A percentile compares a stretch with the other conserved stretches of the same genome.
Conservation (phyloP, 2,329 filamentous ascomycete genomes). For the Diaporthe destruens region DNA sequence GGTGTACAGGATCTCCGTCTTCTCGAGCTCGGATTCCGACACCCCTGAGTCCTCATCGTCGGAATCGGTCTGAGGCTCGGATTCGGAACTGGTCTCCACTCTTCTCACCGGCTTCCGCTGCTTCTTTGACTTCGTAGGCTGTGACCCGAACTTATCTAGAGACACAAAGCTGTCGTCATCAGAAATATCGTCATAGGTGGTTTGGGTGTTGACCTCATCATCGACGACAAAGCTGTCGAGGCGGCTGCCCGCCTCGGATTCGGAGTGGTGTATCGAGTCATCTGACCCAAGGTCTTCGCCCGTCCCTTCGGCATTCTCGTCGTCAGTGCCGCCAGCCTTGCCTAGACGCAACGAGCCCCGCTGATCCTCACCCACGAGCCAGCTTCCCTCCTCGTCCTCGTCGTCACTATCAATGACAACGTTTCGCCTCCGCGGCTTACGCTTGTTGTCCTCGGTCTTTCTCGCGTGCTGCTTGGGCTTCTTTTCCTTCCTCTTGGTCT, state of each 20-base stretch:
- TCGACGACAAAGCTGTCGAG: constrained; percentile 68
- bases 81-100: constrained; percentile 51
- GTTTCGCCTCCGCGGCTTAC: constrained; percentile 63
- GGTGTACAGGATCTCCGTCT: constrained; percentile 25
- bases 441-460: constrained; percentile 50
- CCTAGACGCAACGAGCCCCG: constrained; percentile 73
- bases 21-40: constrained; percentile 57
- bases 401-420: constrained; percentile 76
- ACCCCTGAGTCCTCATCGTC: constrained; percentile 49
- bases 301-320: constrained; percentile 88
- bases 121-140: constrained; percentile 50
- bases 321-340: constrained; percentile 85
- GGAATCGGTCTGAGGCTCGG: constrained; percentile 41
- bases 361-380: constrained; percentile 81
- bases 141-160: constrained; percentile 52
- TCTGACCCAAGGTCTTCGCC: constrained; percentile 82
- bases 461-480: constrained; percentile 51
- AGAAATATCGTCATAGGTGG: constrained; percentile 44
- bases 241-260: constrained; percentile 65
- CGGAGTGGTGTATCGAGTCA: constrained; percentile 72
- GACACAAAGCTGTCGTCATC: constrained; percentile 55
- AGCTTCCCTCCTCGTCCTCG: constrained; percentile 78
- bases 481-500: constrained; percentile 54
- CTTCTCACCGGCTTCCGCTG: constrained; percentile 45
- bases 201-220: constrained; percentile 56